A percentile compares a stretch with the other conserved stretches of the same genome.
Evolutionary conservation across 768 basidiomycete genomes (phyloP).

Genomic region (Suillus plorans): DNA sequence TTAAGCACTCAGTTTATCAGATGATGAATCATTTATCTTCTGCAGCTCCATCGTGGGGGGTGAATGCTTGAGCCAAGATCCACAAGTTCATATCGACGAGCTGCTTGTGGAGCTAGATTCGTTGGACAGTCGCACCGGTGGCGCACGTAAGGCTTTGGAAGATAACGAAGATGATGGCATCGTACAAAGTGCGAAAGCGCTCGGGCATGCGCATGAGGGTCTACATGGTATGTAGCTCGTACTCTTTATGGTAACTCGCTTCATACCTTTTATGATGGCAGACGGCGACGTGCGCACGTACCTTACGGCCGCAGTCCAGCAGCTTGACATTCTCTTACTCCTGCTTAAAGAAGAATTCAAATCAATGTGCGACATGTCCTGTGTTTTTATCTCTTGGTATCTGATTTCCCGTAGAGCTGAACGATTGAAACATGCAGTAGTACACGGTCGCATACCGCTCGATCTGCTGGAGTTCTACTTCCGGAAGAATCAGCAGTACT

Average conservation of each 20-base stretch:
- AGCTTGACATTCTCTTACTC: constrained; percentile 11
- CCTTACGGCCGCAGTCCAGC: constrained; percentile 9
- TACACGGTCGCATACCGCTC: constrained; percentile 17
- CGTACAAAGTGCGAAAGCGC: background rate
- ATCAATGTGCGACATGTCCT: constrained; percentile 11
- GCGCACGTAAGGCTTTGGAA: background rate
- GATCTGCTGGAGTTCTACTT: constrained; percentile 14
- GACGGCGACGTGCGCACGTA: background rate
- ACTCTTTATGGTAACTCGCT: background rate
- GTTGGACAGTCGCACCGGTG: background rate
- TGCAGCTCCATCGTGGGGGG: background rate
- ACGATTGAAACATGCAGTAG: background rate
- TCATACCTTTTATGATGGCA: background rate
- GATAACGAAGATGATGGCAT: background rate
- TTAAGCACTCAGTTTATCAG: background rate
- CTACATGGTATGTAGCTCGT: background rate
- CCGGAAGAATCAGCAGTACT: constrained; percentile 2
- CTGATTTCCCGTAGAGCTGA: background rate
- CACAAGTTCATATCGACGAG: background rate
- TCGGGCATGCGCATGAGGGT: background rate
- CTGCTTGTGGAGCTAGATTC: background rate
- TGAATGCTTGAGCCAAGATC: background rate
- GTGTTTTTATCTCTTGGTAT: background rate
- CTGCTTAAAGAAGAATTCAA: constrained; percentile 17
- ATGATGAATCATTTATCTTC: background rate